Evolutionary conservation across 164 flowering plant genomes (phyloP).

Genomic region (Sextonia rubra): DNA sequence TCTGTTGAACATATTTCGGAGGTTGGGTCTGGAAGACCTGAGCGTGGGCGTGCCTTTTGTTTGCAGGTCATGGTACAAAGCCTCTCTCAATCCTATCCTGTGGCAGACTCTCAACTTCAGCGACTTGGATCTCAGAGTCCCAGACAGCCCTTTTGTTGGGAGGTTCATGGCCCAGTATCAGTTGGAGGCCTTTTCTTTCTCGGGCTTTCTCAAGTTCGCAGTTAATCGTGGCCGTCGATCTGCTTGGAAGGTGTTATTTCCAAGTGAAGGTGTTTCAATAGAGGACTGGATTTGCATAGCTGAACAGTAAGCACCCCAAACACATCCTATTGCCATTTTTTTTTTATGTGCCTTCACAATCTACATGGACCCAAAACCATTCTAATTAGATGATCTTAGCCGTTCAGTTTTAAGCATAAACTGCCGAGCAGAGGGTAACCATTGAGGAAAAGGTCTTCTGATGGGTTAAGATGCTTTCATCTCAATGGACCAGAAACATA

Average conservation of each 20-base stretch:
- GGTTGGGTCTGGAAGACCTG: not conserved
- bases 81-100: conserved; percentile 2
- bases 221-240: conserved; percentile 3
- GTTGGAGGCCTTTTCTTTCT: not conserved
- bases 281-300: not conserved
- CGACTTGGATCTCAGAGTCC: not conserved
- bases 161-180: not conserved
- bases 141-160: not conserved
- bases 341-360: no score
- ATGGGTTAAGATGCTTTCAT: no score
- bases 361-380: not conserved
- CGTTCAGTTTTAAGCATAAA: no score
- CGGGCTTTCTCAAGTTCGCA: not conserved
- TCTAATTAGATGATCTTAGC: not conserved
- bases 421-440: not conserved
- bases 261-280: not conserved
- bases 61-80: not conserved
- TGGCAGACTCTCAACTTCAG: not conserved
- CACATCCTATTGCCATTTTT: not conserved
- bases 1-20: not conserved
- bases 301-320: not conserved
- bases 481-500: no score
- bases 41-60: conserved; percentile 1
- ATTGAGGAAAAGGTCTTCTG: no score
- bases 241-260: not conserved